Conservation (phyloP, 768 basidiomycete genomes). For the Lentinula sp. region DNA sequence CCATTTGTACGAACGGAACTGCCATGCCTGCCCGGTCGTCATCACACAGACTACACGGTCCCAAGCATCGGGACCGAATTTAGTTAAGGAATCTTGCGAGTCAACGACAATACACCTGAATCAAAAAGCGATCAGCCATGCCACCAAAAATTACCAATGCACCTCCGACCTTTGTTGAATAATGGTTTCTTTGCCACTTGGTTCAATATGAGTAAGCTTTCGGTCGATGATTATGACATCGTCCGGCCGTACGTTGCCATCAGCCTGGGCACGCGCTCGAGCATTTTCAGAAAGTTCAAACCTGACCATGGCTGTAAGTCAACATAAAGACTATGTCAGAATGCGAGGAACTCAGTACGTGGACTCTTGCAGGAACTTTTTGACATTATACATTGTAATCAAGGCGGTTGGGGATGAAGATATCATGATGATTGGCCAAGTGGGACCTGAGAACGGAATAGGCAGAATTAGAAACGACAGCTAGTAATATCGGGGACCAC, state of each 20-base stretch:
- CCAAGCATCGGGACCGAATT: conserved; percentile 93
- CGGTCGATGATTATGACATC: conserved; percentile 88
- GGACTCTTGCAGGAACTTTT: conserved; percentile 87
- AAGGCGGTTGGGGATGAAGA: conserved; percentile 93
- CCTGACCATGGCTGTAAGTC: conserved; percentile 21
- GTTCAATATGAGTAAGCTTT: conserved; percentile 65
- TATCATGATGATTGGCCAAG: conserved; percentile 94
- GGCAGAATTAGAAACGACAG: background rate
- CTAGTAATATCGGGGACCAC: conserved; percentile 17
- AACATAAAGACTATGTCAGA: background rate
- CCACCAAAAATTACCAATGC: background rate
- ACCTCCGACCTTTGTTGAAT: conserved; percentile 28
- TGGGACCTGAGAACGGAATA: conserved; percentile 44
- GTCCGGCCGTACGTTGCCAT: conserved; percentile 71
- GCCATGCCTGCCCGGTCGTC: conserved; percentile 98
- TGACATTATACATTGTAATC: conserved; percentile 97
- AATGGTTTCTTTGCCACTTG: conserved; percentile 54
- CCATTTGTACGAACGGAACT: conserved; percentile 97
- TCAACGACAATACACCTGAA: conserved; percentile 85
- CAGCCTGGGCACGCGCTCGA: conserved; percentile 56
- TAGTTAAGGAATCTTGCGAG: conserved; percentile 84
- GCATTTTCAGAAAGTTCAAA: conserved; percentile 78
- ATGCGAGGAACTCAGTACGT: conserved; percentile 36
- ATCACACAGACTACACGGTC: conserved; percentile 96
- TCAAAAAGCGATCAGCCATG: background rate